A percentile compares a stretch with the other conserved stretches of the same genome.
Evolutionary conservation across 2,329 filamentous ascomycete genomes (phyloP).

Genomic region (Didymella sp.): DNA sequence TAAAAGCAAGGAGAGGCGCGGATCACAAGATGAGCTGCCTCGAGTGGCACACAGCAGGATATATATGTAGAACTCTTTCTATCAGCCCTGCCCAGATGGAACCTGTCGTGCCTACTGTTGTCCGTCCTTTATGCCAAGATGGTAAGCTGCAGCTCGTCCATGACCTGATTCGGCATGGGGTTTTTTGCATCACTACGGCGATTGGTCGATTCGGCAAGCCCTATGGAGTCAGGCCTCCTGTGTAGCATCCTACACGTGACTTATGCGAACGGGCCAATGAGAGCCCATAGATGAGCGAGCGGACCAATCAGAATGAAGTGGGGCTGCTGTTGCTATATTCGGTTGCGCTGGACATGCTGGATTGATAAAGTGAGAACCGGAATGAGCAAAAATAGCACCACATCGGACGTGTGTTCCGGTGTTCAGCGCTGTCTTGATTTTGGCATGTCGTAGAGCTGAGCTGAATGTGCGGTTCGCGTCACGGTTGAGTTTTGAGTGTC

Average conservation of each 20-base stretch:
- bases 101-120: neutral
- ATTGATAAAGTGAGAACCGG: neutral
- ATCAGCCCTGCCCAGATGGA: neutral
- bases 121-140: neutral
- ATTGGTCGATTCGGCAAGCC: slow-evolving; percentile 8
- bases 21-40: neutral
- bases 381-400: too few relatives aligned
- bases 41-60: neutral
- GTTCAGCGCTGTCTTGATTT: too few relatives aligned
- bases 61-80: neutral
- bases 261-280: slow-evolving; percentile 17
- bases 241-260: slow-evolving; percentile 10
- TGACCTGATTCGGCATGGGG: neutral
- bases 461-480: too few relatives aligned
- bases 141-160: neutral
- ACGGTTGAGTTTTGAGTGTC: too few relatives aligned
- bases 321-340: neutral
- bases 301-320: slow-evolving; percentile 4
- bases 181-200: neutral
- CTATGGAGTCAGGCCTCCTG: slow-evolving; percentile 2
- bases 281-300: neutral
- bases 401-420: too few relatives aligned
- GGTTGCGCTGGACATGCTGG: neutral
- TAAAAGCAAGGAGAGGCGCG: neutral
- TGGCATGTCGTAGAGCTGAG: too few relatives aligned